These are phyloP conservation scores for Leersia perrieri DNA, from an alignment of 176 grass and related monocot species.

Conservation along the genomic window DNA sequence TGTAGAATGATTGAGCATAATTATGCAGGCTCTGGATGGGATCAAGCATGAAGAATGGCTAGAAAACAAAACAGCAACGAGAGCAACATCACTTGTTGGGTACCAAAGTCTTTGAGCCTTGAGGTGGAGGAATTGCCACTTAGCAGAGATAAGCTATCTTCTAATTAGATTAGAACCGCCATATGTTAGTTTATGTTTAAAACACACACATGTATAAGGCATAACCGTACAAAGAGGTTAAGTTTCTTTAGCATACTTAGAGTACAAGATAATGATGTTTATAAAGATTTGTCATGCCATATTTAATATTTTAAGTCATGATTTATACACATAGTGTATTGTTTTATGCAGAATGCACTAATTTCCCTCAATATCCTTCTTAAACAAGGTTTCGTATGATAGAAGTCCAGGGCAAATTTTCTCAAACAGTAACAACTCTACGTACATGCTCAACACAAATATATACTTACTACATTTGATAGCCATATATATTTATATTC, in stretches of 20 bases:
- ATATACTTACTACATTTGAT: no score
- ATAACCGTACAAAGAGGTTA: neutral
- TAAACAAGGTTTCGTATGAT: no score
- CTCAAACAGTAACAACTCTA: no score
- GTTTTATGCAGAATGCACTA: no score
- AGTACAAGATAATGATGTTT: neutral
- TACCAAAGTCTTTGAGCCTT: neutral
- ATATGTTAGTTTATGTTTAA: neutral
- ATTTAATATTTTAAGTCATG: neutral
- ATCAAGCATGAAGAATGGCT: neutral
- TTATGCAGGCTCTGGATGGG: neutral
- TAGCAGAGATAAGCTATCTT: neutral
- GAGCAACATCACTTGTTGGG: constrained; percentile 5
- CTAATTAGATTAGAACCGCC: neutral
- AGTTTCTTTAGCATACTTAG: neutral
- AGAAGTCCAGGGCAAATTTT: no score
- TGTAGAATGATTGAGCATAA: neutral
- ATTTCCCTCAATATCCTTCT: no score
- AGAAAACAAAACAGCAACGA: neutral
- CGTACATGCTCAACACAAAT: no score
- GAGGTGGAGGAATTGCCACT: neutral
- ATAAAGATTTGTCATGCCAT: neutral
- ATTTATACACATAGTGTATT: no score
- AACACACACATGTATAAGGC: neutral
- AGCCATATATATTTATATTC: no score